A percentile compares a stretch with the other conserved stretches of the same genome.
These are phyloP conservation scores for Orbilia quercus DNA, from an alignment of 2,329 filamentous ascomycete species.

Conservation along the genomic window DNA sequence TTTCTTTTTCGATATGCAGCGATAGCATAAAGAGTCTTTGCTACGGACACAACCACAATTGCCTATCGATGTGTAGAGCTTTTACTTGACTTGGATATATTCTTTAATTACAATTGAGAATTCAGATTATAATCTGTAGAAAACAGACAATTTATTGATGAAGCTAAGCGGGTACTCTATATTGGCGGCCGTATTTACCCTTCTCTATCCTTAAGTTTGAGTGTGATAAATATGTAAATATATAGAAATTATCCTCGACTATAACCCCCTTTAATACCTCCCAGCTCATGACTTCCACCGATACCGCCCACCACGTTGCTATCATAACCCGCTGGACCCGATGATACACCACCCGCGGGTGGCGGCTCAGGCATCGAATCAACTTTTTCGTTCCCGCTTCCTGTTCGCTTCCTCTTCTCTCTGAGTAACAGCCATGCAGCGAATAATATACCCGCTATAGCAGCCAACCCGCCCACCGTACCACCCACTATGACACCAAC, in stretches of 20 bases:
- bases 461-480: constrained; percentile 7
- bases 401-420: background rate
- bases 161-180: too few species aligned
- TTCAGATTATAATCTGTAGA: too few species aligned
- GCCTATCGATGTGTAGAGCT: too few species aligned
- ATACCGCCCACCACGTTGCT: background rate
- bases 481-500: constrained; percentile 6
- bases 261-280: constrained; percentile 1
- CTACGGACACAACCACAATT: too few species aligned
- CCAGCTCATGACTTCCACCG: background rate
- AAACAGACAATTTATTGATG: too few species aligned
- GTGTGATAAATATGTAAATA: too few species aligned
- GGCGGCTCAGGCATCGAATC: background rate
- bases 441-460: background rate
- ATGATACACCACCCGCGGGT: background rate
- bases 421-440: background rate
- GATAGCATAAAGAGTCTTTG: too few species aligned
- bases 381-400: background rate
- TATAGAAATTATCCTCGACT: background rate
- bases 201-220: too few species aligned
- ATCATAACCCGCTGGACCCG: background rate
- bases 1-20: too few species aligned
- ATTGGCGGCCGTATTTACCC: too few species aligned
- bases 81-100: too few species aligned
- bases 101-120: too few species aligned